Evolutionary conservation across 2,329 filamentous ascomycete species (phyloP), one percentile per base, ranked within the genome.

Genomic region (Domatiomyces catenatus): DNA sequence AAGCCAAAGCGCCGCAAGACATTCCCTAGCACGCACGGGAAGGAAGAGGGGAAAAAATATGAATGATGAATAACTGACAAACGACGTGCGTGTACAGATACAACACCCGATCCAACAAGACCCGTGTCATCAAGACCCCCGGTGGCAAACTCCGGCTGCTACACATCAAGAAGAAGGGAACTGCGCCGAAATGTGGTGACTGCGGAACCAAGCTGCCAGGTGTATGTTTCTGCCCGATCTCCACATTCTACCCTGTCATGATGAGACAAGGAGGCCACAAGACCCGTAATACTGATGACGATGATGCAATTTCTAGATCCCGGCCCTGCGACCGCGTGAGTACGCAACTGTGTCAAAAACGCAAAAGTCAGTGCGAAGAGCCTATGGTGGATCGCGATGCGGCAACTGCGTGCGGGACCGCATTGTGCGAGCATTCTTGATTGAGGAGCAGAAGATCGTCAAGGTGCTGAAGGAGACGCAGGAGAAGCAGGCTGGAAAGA

Each of bases 361-460:
- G 71, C 88, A 95, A 83, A 98, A 98, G 87, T 94, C 87, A 66
- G 92, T 98, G 71, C 86, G 92, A 78, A 88, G 92, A 67, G 89
- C 92, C 67, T 98, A 98, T 73, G 89, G 92, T 72, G 92, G 92
- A 69, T 95, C 89, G 67, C 86, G 92, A 81, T 98, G 92, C 79
- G 88, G 85, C 69, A 92, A 87, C 80, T 98, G 92, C 74, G 92
- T 98, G 64, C 89, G 90, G 74, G 92, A 98, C 79, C 85, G 92
- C 65, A 86, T 98, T 64, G 87, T 95, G 64, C 87, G 92, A 65
- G 92, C 92, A 60, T 98, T 98, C 84, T 77, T 98, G 72, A 96
- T 98, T 62, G 93, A 98, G 80, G 92, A 98, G 83, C 92, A 98
- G 81, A 98, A 98, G 86, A 96, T 98, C 66, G 92, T 98, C 75